These are phyloP conservation scores for Citrullus mucosospermus DNA, from an alignment of 306 rosid genomes.

Conservation along the genomic window DNA sequence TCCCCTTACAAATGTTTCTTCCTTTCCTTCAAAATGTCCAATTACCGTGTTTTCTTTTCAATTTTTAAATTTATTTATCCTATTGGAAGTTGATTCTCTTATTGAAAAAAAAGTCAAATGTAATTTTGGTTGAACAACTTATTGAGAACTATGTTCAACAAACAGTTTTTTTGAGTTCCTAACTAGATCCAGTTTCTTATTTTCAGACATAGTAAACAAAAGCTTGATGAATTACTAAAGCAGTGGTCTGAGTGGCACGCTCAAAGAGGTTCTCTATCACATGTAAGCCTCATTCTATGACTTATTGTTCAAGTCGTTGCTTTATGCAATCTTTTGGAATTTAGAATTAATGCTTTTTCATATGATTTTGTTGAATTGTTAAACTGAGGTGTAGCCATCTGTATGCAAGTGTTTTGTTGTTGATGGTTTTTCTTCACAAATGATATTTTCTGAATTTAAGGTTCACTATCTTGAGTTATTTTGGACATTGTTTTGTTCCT, in stretches of 20 bases:
- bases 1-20: not conserved
- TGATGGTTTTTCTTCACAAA: not conserved
- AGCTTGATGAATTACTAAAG: conserved; percentile 71
- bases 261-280: conserved; percentile 34
- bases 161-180: not conserved
- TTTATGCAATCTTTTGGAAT: not conserved
- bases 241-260: conserved; percentile 98
- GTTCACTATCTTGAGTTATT: not conserved
- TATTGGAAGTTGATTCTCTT: not conserved
- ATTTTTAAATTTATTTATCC: not conserved
- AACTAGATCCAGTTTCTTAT: conserved; percentile 11
- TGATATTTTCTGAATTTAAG: not conserved
- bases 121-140: not conserved
- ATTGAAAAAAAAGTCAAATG: not conserved
- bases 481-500: not conserved
- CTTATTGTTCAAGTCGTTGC: not conserved
- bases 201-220: conserved; percentile 68
- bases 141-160: not conserved
- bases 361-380: not conserved
- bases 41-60: not conserved
- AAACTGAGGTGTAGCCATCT: not conserved
- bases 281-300: conserved; percentile 27
- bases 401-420: not conserved
- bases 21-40: not conserved
- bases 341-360: not conserved